These are phyloP conservation scores for Agrocybe chaxingu DNA, from an alignment of 768 basidiomycete species.

Conservation along the genomic window DNA sequence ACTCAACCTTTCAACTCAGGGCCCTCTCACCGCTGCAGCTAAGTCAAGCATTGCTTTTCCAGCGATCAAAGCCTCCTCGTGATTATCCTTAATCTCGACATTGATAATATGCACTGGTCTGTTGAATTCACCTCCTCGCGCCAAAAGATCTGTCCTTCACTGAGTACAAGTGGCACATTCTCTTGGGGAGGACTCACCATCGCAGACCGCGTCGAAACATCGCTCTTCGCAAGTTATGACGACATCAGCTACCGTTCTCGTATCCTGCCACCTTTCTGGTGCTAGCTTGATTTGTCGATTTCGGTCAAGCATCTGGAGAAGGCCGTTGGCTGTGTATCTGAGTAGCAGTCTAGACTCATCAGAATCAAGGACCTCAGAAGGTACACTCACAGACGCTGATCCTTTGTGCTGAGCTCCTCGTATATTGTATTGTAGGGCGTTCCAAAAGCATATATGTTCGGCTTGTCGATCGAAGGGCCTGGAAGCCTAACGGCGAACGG, in stretches of 20 bases:
- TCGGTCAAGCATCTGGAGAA: constrained; percentile 94
- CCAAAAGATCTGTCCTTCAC: constrained; percentile 64
- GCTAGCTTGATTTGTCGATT: constrained; percentile 89
- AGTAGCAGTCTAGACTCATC: constrained; percentile 1
- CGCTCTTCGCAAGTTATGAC: constrained; percentile 99
- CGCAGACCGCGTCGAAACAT: constrained; percentile 97
- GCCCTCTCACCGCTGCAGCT: constrained; percentile 72
- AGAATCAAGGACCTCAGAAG: not conserved
- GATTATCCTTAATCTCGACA: constrained; percentile 98
- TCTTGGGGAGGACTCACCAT: constrained; percentile 58
- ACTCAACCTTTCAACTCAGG: constrained; percentile 2
- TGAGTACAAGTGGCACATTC: not conserved
- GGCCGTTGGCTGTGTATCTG: constrained; percentile 91
- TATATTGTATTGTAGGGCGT: constrained; percentile 97
- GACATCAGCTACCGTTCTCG: constrained; percentile 83
- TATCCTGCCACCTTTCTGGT: constrained; percentile 97
- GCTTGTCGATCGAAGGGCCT: constrained; percentile 94
- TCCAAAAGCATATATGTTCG: constrained; percentile 95
- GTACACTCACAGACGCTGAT: constrained; percentile 70
- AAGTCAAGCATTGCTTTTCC: constrained; percentile 94
- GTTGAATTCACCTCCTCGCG: constrained; percentile 88
- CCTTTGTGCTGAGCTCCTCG: constrained; percentile 82
- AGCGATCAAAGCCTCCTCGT: constrained; percentile 96
- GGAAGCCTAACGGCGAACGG: constrained; percentile 96
- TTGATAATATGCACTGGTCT: constrained; percentile 95